Base-by-base conservation (phyloP, 2,329 filamentous ascomycete species). In the Exophiala sp. region DNA sequence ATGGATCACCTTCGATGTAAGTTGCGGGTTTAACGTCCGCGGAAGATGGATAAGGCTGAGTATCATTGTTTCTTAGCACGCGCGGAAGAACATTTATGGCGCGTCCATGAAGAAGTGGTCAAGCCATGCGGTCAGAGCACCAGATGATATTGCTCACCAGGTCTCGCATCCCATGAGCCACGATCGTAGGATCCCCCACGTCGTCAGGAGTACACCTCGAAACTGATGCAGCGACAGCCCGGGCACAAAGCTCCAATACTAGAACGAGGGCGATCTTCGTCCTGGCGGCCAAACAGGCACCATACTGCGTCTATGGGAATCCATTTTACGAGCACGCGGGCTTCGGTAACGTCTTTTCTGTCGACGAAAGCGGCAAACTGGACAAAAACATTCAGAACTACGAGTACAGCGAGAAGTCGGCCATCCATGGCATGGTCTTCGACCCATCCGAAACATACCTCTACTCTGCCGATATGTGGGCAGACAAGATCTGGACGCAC, bases 101-200 rank as follows among this genome's bases (percentile, higher is more conserved):
- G 86, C 90, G 3, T 88, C 89, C 57, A 94, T 94, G 89, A 95
- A 95, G 78, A 92, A 91, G 70, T 95, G 89, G 89, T 86, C 86
- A 46, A 91, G 87, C 69, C 92, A 89, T 70, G 77, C 84, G 42
- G 87, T 95, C 65, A 82, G 85, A 64, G 86, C 82, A 62, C 87
- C 89, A 2, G 85, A 83, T 1, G 83, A 89, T 46, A 94, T 95
- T 61, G 73, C 83, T 43, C 89, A 94, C 63, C 81, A 87, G 69
- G 78, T 78, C 41, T 89, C 89, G 11, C 84, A 90, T 70, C 80
- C 87, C 2, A 86, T 95, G 70, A 84, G 82, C 41, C 86, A 88
- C 62, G 81, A 95, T 67, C 82, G 87, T 90, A 78, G 35, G 32
- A 47, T 35, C 38, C 16, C 32, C 16, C 2, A 9, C 18, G 12